phyloP scores from a whole-genome alignment of 371 early-diverging fungal genomes.

The Saksenaea oblongispora region DNA sequence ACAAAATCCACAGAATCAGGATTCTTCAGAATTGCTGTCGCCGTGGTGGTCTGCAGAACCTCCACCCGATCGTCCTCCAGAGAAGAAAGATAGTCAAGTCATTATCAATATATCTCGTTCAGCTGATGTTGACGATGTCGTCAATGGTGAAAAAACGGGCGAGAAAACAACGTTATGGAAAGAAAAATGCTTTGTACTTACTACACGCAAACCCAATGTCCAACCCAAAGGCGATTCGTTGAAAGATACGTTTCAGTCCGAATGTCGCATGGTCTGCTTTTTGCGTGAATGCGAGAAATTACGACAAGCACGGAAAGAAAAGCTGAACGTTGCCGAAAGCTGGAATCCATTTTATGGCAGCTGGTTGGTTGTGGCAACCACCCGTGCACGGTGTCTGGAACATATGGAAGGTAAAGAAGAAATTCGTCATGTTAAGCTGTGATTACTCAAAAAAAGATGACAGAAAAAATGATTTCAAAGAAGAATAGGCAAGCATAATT shows the following conservation, averaged over 20 bases:
- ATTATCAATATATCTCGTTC: not conserved
- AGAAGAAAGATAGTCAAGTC: conserved; percentile 1
- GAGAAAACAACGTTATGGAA: not conserved
- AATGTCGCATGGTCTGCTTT: conserved; percentile 26
- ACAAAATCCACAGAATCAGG: conserved; percentile 1
- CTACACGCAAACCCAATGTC: not conserved
- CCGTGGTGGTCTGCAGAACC: conserved; percentile 15
- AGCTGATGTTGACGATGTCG: not conserved
- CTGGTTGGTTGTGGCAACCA: conserved; percentile 28
- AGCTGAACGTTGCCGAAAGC: not conserved
- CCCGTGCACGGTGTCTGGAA: conserved; percentile 22
- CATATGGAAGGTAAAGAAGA: conserved; percentile 15
- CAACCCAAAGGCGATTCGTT: not conserved
- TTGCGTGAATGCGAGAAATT: conserved; percentile 20
- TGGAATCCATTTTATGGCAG: conserved; percentile 24
- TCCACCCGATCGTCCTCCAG: not conserved
- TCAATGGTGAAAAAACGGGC: conserved; percentile 1
- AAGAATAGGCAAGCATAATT: conserved; percentile 16
- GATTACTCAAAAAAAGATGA: not conserved
- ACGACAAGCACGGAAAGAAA: conserved; percentile 8
- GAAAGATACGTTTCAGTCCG: conserved; percentile 3
- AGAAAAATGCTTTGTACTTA: not conserved
- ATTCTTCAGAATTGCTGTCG: conserved; percentile 10
- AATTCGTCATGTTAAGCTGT: not conserved
- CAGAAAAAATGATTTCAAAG: conserved; percentile 19